These are phyloP conservation scores for Lithohypha guttulata DNA, from an alignment of 2,329 filamentous ascomycete species.

Conservation along the genomic window DNA sequence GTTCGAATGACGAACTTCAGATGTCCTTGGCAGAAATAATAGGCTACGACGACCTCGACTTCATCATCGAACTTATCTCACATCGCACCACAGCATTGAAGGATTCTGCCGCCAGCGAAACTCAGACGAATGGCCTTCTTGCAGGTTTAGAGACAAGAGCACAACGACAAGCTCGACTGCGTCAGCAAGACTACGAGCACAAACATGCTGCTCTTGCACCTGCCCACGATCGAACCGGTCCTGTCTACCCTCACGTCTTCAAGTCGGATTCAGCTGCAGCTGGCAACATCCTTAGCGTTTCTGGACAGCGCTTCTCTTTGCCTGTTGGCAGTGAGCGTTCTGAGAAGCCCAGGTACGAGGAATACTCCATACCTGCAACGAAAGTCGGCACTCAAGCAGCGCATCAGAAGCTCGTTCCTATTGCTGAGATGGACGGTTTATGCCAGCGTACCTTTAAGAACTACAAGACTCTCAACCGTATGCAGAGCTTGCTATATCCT, in stretches of 20 bases:
- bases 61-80: constrained; percentile 80
- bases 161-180: constrained; percentile 68
- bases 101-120: constrained; percentile 25
- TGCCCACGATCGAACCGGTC: constrained; percentile 57
- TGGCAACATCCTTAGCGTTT: constrained; percentile 71
- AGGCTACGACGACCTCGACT: constrained; percentile 85
- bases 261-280: constrained; percentile 56
- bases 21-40: constrained; percentile 80
- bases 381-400: constrained; percentile 63
- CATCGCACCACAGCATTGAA: constrained; percentile 59
- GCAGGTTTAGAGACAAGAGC: constrained; percentile 59
- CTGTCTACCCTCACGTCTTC: constrained; percentile 89
- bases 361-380: constrained; percentile 75
- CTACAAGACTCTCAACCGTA: constrained; percentile 87
- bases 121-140: constrained; percentile 36
- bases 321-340: constrained; percentile 62
- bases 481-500: constrained; percentile 94
- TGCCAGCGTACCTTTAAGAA: constrained; percentile 88
- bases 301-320: constrained; percentile 72
- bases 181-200: constrained; percentile 67
- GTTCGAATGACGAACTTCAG: constrained; percentile 76
- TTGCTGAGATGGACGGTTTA: constrained; percentile 75
- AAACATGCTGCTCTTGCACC: constrained; percentile 64
- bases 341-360: constrained; percentile 73
- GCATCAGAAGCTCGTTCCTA: constrained; percentile 65